Evolutionary conservation across 148 eudicot species (phyloP).

Genomic region (Chenopodium quinoa): DNA sequence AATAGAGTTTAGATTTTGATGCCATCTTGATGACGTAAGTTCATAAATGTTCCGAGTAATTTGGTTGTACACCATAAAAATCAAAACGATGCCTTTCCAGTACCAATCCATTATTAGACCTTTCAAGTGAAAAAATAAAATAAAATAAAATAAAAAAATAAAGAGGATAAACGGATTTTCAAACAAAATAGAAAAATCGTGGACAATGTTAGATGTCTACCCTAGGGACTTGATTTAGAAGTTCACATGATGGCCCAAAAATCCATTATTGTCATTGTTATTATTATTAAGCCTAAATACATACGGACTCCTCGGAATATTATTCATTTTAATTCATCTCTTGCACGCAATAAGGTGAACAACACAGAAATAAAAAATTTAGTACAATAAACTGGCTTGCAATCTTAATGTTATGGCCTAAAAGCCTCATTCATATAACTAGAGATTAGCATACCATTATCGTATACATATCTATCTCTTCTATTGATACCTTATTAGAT

Average conservation of each 20-base stretch:
- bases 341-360: not conserved
- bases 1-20: no score
- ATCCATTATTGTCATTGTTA: not conserved
- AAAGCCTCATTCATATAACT: not conserved
- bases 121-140: not conserved
- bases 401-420: not conserved
- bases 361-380: not conserved
- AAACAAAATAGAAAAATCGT: not conserved
- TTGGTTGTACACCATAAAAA: no score
- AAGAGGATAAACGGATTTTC: not conserved
- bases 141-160: not conserved
- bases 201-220: not conserved
- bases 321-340: not conserved
- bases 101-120: not conserved
- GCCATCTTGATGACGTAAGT: no score
- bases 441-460: not conserved
- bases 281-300: no score
- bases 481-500: not conserved
- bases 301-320: no score
- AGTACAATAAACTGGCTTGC: not conserved
- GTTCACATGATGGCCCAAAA: not conserved
- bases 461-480: not conserved
- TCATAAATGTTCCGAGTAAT: no score
- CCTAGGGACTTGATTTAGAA: not conserved
- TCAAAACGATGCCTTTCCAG: no score